Conservation (phyloP, 768 basidiomycete species). For the Kwoniella shandongensis region DNA sequence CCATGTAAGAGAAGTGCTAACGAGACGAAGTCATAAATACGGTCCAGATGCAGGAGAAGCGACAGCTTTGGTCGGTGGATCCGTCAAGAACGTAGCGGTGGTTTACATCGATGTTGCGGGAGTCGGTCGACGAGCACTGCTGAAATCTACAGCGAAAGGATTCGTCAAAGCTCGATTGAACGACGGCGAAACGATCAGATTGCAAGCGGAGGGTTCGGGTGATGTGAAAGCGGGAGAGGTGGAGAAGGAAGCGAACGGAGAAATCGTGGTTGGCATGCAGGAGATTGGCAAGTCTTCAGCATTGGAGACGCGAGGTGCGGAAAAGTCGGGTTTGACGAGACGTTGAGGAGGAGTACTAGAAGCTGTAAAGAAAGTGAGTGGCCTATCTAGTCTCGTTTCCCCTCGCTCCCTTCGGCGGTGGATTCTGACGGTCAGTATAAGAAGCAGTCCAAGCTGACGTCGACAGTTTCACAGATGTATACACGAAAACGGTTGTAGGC, state of each 20-base stretch:
- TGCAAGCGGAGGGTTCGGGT: constrained; percentile 37
- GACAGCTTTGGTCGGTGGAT: constrained; percentile 63
- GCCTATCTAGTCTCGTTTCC: no score
- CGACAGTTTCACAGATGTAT: no score
- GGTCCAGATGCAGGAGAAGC: constrained; percentile 66
- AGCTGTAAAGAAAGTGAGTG: no score
- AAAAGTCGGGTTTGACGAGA: constrained; percentile 6
- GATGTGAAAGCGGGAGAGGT: constrained; percentile 18
- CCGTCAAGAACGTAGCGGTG: constrained; percentile 69
- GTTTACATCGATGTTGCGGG: constrained; percentile 76
- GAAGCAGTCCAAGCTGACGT: no score
- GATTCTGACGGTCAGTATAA: no score
- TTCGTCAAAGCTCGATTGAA: constrained; percentile 44
- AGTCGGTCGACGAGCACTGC: constrained; percentile 67
- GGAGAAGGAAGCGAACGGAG: constrained; percentile 21
- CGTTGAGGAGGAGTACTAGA: not conserved
- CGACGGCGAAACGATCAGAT: constrained; percentile 36
- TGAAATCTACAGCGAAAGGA: constrained; percentile 59
- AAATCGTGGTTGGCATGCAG: constrained; percentile 41
- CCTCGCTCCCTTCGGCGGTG: no score
- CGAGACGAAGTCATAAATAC: constrained; percentile 55
- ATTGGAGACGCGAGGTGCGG: not conserved
- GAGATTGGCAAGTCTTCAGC: constrained; percentile 19
- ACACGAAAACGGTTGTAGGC: no score
- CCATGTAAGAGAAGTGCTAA: not conserved